Percentiles rank a stretch among this genome's conserved stretches.
These are phyloP conservation scores for Pezicula rhizophila DNA, from an alignment of 2,329 filamentous ascomycete species.

Conservation along the genomic window DNA sequence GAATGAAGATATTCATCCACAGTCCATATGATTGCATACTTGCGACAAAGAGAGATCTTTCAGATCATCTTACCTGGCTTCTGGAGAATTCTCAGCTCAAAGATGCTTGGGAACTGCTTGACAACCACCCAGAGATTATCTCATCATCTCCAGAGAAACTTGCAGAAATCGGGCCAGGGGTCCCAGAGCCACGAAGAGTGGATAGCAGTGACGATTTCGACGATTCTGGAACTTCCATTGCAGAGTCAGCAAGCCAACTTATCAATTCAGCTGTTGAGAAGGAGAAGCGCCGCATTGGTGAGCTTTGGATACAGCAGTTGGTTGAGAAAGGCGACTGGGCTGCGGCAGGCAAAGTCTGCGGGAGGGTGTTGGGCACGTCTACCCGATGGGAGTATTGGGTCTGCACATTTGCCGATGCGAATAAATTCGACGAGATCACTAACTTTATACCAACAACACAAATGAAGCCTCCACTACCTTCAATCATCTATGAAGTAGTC, in stretches of 20 bases:
- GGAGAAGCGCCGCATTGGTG: conserved; percentile 86
- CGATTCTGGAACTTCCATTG: conserved; percentile 62
- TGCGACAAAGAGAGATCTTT: conserved; percentile 77
- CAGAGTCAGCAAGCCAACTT: conserved; percentile 51
- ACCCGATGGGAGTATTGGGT: conserved; percentile 94
- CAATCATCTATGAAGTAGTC: conserved; percentile 80
- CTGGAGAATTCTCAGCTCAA: conserved; percentile 75
- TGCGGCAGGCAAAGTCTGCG: conserved; percentile 72
- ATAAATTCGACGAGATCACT: conserved; percentile 85
- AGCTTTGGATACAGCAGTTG: conserved; percentile 87
- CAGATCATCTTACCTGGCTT: conserved; percentile 82
- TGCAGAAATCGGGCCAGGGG: conserved; percentile 34
- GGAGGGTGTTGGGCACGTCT: conserved; percentile 73
- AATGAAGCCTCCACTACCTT: conserved; percentile 73
- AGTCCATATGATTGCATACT: conserved; percentile 96
- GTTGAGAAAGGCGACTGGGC: conserved; percentile 70
- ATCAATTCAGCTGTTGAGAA: conserved; percentile 66
- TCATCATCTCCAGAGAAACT: conserved; percentile 34
- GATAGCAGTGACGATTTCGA: conserved; percentile 57
- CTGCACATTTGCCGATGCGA: conserved; percentile 80
- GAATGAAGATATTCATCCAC: conserved; percentile 85
- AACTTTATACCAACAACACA: conserved; percentile 72
- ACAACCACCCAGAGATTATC: conserved; percentile 76
- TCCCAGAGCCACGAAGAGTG: conserved; percentile 29
- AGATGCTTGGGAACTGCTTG: conserved; percentile 81